Evolutionary conservation across 202 grass and related monocot genomes (phyloP), one percentile per base, ranked within the genome.

Genomic region (Digitaria exilis): DNA sequence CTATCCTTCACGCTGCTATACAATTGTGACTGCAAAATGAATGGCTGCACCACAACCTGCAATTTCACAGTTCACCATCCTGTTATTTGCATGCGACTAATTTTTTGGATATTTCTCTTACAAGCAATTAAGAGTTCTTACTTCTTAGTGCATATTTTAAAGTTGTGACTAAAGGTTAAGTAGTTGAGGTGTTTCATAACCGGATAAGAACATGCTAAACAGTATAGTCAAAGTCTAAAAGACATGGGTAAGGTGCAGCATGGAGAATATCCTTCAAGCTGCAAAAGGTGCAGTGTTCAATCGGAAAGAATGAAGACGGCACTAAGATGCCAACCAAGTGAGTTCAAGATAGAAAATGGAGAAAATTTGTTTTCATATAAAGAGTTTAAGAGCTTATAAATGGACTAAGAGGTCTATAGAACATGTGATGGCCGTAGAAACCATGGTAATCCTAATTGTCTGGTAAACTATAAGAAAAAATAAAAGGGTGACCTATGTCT

Each of bases 1-100:
- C 91, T 90, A 80, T 97, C 87, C 83, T 94, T 97, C 69, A 97
- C 85, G 0, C 91, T 97, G 64, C 91, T 97, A 73, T 94, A 94
- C 37, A 97, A 77, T 13, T 97, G 91, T 4, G 91, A 94, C 32
- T 86, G 87, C 44, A 97, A 80, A 88, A 97, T 88, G 79, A 97
- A 91, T 50, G 94, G 94, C 28, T 71, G 88, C 5, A 71, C 70
- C 22, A 81, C 63, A 85, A 93, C 80, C 93, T 96, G 81, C 58
- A 86, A 37, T 58, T 58, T 74, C 43, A 4, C 15, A 79, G 55
- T 15, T 56, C 19, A 43, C 6, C 25, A 15, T 30, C 41, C 34
- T 25, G 16, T 25, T 65, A 86, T 46, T 57, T 48, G 39, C 54
- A 66, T 2, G 39, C 43, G 24, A 22, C 11, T 39, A 71, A 46